Evolutionary conservation across 208 protist genomes (phyloP), one percentile per base, ranked within the genome.

Genomic region (Leishmania tropica): DNA sequence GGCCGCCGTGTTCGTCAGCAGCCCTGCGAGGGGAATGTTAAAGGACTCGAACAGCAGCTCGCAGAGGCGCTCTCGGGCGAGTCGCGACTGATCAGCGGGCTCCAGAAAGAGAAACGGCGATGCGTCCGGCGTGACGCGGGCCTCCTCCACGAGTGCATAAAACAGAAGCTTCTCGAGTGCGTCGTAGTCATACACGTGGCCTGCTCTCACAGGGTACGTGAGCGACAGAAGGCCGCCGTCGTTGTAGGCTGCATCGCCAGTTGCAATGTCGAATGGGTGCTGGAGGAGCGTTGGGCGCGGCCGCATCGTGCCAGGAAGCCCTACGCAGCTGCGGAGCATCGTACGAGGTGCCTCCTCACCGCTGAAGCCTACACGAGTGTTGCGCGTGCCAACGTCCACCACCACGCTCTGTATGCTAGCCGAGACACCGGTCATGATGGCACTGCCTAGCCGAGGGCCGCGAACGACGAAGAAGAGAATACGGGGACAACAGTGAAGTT

Each of bases 41-140:
- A 99, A 99, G 70, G 89, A 93, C 90, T 99, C 99, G 86, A 99
- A 99, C 84, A 99, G 92, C 47, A 97, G 75, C 84, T 99, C 93
- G 42, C 96, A 88, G 83, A 99, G 90, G 47, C 96, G 94, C 85
- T 99, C 94, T 31, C 96, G 96, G 83, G 99, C 99, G 24, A 87
- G 79, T 56, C 95, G 90, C 13, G 97, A 95, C 81, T 99, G 99
- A 83, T 98, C 83, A 10, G 99, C 95, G 10, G 99, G 86, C 90
- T 99, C 98, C n/a, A 99, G 99, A 53, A 99, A 94, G n/a, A 99
- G 87, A 47, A 95, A 78, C 48, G 94, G 88, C 2, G 88, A 88
- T 42, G 82, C 75, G 47, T 95, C 88, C 0, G 94, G 93, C 3
- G 88, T 78, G 13, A 96, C 86, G 21, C 88, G 78, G 8, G 98